Evolutionary conservation across 352 stramenopile genomes (phyloP).

Genomic region (Blastocystis sp.): DNA sequence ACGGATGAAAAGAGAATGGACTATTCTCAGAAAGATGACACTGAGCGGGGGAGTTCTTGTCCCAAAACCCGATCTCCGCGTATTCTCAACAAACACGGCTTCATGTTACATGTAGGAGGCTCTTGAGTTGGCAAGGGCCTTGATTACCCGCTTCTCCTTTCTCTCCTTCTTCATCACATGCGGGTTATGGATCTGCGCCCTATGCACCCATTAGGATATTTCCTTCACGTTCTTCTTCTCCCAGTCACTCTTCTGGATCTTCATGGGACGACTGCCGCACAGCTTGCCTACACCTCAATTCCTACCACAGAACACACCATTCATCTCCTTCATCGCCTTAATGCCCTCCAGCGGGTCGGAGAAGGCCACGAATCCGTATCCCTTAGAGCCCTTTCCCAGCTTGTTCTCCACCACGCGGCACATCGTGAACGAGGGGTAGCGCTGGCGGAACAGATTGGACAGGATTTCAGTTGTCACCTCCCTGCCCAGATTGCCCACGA

Average conservation of each 20-base stretch:
- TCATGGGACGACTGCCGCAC: conserved; percentile 67
- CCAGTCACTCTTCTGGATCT: conserved; percentile 61
- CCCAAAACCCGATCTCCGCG: conserved; percentile 25
- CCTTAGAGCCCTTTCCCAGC: conserved; percentile 38
- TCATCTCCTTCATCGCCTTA: conserved; percentile 67
- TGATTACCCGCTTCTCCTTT: conserved; percentile 48
- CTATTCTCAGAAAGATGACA: background rate
- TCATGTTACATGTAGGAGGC: conserved; percentile 5
- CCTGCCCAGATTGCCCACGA: conserved; percentile 61
- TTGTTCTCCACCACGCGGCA: conserved; percentile 46
- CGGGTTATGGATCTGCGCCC: background rate
- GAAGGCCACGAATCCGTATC: conserved; percentile 67
- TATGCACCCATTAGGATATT: conserved; percentile 34
- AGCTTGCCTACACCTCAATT: conserved; percentile 13
- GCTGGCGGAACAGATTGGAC: conserved; percentile 49
- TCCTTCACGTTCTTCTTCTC: conserved; percentile 54
- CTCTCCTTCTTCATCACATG: conserved; percentile 46
- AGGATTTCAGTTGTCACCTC: conserved; percentile 60
- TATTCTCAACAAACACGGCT: conserved; percentile 35
- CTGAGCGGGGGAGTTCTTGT: background rate
- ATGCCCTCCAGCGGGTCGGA: conserved; percentile 61
- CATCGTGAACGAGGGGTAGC: conserved; percentile 62
- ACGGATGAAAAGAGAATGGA: background rate
- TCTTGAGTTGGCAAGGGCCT: conserved; percentile 35
- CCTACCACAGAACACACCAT: background rate